Percentiles rank a stretch among this genome's conserved stretches.
phyloP scores from a whole-genome alignment of 257 asterid species.

The Nyctanthes arbortristis region DNA sequence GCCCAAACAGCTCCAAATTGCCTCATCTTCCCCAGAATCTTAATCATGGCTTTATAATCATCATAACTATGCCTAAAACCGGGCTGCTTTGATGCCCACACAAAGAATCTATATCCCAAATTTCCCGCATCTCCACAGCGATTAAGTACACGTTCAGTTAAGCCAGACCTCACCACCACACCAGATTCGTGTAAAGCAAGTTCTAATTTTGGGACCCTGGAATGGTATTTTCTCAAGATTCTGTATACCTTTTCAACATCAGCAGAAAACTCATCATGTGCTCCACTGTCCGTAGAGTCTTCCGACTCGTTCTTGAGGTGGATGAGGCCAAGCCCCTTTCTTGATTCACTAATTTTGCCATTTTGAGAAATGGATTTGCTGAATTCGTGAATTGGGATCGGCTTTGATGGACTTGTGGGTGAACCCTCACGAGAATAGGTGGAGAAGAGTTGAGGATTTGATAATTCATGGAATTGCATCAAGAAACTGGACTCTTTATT shows the following conservation, averaged over 20 bases:
- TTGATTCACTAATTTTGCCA: constrained; percentile 25
- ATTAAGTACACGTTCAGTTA: constrained; percentile 80
- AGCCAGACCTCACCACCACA: constrained; percentile 60
- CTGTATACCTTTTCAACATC: constrained; percentile 82
- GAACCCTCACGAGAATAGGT: constrained; percentile 38
- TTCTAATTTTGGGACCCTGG: constrained; percentile 81
- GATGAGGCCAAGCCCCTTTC: constrained; percentile 46
- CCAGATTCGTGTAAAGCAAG: constrained; percentile 86
- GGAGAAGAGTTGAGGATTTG: constrained; percentile 33
- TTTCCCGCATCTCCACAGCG: constrained; percentile 98
- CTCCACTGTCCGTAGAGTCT: constrained; percentile 26
- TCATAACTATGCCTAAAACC: constrained; percentile 76
- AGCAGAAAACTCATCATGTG: constrained; percentile 62
- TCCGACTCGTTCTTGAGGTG: constrained; percentile 41
- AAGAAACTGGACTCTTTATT: constrained; percentile 3
- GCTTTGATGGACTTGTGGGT: constrained; percentile 26
- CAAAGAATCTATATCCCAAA: constrained; percentile 79
- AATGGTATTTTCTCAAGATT: constrained; percentile 67
- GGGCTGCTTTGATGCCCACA: constrained; percentile 81
- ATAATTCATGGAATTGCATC: constrained; percentile 30
- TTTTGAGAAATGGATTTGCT: constrained; percentile 18
- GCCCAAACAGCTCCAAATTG: constrained; percentile 99
- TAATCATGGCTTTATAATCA: constrained; percentile 80
- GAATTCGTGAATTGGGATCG: constrained; percentile 10
- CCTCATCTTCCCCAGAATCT: constrained; percentile 80